A percentile compares a stretch with the other conserved stretches of the same genome.
These are phyloP conservation scores for Acacia concinna DNA, from an alignment of 331 rosid genomes.

Conservation along the genomic window DNA sequence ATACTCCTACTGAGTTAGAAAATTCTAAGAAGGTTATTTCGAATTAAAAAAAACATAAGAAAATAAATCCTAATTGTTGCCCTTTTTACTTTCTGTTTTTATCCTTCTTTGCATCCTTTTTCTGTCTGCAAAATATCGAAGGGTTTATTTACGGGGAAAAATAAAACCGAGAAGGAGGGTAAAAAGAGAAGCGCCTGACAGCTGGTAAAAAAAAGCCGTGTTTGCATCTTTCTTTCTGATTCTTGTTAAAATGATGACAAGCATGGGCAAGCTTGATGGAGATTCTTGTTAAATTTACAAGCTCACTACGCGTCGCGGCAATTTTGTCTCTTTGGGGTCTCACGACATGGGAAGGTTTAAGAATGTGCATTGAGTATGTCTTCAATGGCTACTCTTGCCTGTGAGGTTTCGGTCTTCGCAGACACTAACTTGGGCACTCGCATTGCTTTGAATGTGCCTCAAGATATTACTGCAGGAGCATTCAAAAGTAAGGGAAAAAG, in stretches of 20 bases:
- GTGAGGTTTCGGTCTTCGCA: conserved; percentile 50
- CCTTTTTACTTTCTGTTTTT: no score
- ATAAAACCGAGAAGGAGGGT: no score
- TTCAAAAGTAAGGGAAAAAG: conserved; percentile 56
- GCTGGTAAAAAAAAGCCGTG: neutral
- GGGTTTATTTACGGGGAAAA: no score
- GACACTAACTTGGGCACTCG: conserved; percentile 72
- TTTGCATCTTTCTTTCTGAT: neutral
- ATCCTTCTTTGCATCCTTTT: no score
- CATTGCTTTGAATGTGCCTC: conserved; percentile 58
- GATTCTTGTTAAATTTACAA: neutral
- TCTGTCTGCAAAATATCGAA: neutral
- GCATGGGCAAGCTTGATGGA: neutral
- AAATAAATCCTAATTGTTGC: no score
- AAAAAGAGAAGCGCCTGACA: neutral
- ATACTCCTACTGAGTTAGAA: no score
- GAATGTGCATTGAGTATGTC: neutral
- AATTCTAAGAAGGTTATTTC: no score
- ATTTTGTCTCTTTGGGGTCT: neutral
- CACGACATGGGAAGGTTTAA: neutral
- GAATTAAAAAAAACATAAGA: no score
- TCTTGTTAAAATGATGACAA: neutral
- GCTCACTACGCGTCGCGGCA: neutral
- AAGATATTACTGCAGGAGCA: conserved; percentile 48
- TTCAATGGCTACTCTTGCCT: conserved; percentile 30